Evolutionary conservation across 2,329 filamentous ascomycete species (phyloP), one percentile per base, ranked within the genome.

Genomic region (Cercospora brassicicola): DNA sequence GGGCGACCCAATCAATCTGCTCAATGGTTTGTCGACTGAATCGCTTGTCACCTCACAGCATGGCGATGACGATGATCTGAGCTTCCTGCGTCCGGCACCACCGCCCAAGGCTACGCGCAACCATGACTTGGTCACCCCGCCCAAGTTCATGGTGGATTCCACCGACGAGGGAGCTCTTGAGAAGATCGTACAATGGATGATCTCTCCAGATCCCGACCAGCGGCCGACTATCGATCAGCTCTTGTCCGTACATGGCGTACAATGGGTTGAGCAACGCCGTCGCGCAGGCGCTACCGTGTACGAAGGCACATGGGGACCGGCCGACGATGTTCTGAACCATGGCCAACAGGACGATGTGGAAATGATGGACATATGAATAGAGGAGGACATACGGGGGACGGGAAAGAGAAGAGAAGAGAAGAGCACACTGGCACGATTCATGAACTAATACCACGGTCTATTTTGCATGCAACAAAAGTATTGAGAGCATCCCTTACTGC

Each of bases 271-370:
- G 64, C 82, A 84, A 61, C 89, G 93, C 70, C 89, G 93, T 65
- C 89, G 91, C 65, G 92, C 93, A 10, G 92, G 93, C 55, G 95
- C 95, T n/a, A 97, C 93, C 0, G 89, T 99, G 63, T 99, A 91
- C 74, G 95, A 99, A 81, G 95, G 95, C 70, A 95, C 92, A 78
- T 99, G 94, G 91, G 95, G 95, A 3, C 94, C 94, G 33, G 86
- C 86, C 26, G 89, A 89, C 71, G 86, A 89, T 70, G 82, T 89
- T 20, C 81, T 89, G 64, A 82, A 81, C 26, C 83, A 84, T 73
- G 84, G 86, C 7, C 65, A 67, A 36, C 67, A 69, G 31, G 74
- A 80, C 53, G 79, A 81, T 77, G 84, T 86, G 56, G 88, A 90
- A 78, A 89, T 89, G 86, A 86, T 88, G 79, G 88, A 90, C 71